Evolutionary conservation across 768 basidiomycete species (phyloP), one percentile per base, ranked within the genome.

Genomic region (Terana coerulea): DNA sequence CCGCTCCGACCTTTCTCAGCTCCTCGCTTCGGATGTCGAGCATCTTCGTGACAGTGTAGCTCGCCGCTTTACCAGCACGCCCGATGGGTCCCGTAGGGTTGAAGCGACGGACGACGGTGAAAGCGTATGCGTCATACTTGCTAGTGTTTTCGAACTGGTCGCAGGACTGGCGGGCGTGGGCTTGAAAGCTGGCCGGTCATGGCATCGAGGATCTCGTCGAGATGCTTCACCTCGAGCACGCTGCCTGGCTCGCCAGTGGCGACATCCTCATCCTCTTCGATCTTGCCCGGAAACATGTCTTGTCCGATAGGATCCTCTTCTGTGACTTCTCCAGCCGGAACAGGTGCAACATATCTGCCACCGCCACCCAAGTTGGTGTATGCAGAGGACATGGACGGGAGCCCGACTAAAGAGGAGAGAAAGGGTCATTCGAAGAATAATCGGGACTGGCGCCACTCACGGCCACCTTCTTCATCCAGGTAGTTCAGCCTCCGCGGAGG

Each of bases 1-100:
- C 78, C 55, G 79, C 75, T 57, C 80, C 81, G 1, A 77, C 78
- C 56, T 79, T 75, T 21, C 79, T 64, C 50, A 85, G 73, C 56
- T 79, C 79, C 24, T 69, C 72, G 58, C 80, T 83, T 66, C 83
- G 83, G 63, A 85, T 66, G 49, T 82, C 71, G 22, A 83, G 41
- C 7, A 53, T 14, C 9, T 61, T 64, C 6, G 57, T 59, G 28
- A 66, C 59, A n/a, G 56, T 64, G 52, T 55, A 61, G 21, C 53
- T 55, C 33, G 56, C 49, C 21, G 47, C 40, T 21, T 30, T 47
- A 2, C 26, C 25, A 2, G 12, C 14, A 6, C 26, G 12, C 25
- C 42, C 48, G n/a, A 48, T 50, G n/a, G 51, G 35, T n/a, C 50
- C 49, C 17, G 50, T 51, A 15, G 61, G 63, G 24, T 58, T 60